Conservation (phyloP, 2,329 filamentous ascomycete species). For the Penicillium glabrum region DNA sequence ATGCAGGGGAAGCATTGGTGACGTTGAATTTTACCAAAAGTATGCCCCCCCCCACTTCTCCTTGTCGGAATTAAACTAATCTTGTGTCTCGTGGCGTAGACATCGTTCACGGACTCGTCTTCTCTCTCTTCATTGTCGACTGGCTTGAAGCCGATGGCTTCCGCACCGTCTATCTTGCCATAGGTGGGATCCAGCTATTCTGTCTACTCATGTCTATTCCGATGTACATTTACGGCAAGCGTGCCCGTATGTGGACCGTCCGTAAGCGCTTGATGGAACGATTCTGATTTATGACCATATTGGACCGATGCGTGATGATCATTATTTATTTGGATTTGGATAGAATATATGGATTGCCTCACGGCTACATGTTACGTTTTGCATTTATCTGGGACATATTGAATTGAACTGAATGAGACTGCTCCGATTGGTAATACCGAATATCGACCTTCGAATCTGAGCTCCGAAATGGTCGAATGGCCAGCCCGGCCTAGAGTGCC, state of each 20-base stretch:
- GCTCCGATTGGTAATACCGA: not conserved
- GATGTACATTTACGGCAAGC: slow-evolving; percentile 93
- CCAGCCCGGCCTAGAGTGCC: not conserved
- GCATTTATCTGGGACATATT: not conserved
- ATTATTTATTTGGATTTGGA: not conserved
- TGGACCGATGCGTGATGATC: not conserved
- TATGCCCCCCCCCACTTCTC: slow-evolving; percentile 28
- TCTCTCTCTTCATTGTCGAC: slow-evolving; percentile 80
- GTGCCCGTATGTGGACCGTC: slow-evolving; percentile 91
- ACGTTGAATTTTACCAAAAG: slow-evolving; percentile 93
- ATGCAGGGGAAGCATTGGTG: slow-evolving; percentile 89
- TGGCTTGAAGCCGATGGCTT: slow-evolving; percentile 78
- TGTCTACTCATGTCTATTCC: slow-evolving; percentile 75
- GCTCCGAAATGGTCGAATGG: not conserved
- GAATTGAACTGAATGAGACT: not conserved
- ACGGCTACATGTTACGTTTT: not conserved
- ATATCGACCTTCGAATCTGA: not conserved
- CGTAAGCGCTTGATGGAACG: slow-evolving; percentile 83
- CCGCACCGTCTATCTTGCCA: slow-evolving; percentile 74
- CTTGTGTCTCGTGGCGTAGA: slow-evolving; percentile 43
- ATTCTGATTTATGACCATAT: slow-evolving; percentile 44
- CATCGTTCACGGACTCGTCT: slow-evolving; percentile 84
- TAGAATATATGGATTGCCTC: not conserved
- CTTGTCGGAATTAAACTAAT: slow-evolving; percentile 11
- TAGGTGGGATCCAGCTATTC: slow-evolving; percentile 82